Evolutionary conservation across 257 asterid species (phyloP).

Genomic region (Capsicum chinense): DNA sequence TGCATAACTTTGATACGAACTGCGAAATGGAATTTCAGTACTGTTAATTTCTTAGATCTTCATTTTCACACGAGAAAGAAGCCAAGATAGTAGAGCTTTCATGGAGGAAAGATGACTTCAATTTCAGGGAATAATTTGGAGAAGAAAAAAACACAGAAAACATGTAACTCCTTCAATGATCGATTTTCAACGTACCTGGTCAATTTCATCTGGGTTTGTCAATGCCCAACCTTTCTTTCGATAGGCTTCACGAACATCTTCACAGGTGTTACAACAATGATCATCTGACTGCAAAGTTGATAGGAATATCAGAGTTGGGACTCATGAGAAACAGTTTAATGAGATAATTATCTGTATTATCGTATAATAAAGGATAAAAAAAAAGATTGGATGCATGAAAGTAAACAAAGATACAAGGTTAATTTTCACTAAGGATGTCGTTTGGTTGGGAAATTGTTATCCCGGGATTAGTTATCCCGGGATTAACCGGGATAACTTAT

Average conservation of each 20-base stretch:
- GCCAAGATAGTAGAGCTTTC: background rate
- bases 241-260: slow-evolving; percentile 99
- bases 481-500: no score
- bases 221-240: slow-evolving; percentile 94
- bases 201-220: slow-evolving; percentile 79
- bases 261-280: slow-evolving; percentile 91
- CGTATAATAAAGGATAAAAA: background rate
- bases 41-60: background rate
- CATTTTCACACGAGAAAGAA: background rate
- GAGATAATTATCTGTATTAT: background rate
- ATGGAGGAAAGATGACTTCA: slow-evolving; percentile 14
- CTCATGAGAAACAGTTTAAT: slow-evolving; percentile 26
- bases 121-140: slow-evolving; percentile 18
- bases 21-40: background rate
- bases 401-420: background rate
- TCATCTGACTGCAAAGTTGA: slow-evolving; percentile 69
- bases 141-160: background rate
- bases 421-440: background rate
- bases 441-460: no score
- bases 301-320: slow-evolving; percentile 33
- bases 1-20: background rate
- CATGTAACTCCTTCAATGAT: background rate
- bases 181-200: slow-evolving; percentile 61
- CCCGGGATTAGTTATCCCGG: no score
- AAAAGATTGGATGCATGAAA: slow-evolving; percentile 6